Conservation (phyloP, 1,284 basidiomycete species). For the Xerocomus minutiporus region DNA sequence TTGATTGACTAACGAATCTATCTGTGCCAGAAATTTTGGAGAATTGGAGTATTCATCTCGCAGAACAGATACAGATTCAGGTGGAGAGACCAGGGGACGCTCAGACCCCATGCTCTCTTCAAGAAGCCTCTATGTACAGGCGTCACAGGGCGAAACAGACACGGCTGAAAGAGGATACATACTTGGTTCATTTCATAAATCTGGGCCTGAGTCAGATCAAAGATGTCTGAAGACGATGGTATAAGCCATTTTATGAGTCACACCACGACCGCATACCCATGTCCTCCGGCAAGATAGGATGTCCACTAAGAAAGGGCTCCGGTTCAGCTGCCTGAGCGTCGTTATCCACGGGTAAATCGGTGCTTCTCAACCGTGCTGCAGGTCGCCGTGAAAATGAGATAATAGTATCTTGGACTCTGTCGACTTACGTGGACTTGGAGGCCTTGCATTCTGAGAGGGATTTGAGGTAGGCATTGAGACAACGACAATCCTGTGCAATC, state of each 20-base stretch:
- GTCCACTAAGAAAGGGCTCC: conserved; percentile 26
- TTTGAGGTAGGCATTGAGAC: conserved; percentile 17
- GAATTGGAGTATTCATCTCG: conserved; percentile 63
- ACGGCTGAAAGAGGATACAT: neutral
- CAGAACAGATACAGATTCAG: conserved; percentile 47
- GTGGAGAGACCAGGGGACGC: conserved; percentile 49
- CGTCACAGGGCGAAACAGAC: conserved; percentile 4
- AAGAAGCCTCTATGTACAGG: conserved; percentile 38
- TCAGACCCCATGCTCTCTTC: conserved; percentile 44
- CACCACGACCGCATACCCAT: conserved; percentile 22
- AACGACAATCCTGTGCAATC: neutral
- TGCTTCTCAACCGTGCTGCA: conserved; percentile 28
- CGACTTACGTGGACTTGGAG: conserved; percentile 27
- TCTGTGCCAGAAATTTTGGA: conserved; percentile 57
- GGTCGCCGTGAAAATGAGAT: neutral
- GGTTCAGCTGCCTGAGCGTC: conserved; percentile 2
- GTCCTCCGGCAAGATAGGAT: conserved; percentile 30
- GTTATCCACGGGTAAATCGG: conserved; percentile 22
- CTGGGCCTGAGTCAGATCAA: conserved; percentile 34
- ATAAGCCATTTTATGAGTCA: neutral
- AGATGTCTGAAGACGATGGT: conserved; percentile 24
- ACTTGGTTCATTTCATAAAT: conserved; percentile 52
- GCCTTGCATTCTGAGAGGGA: conserved; percentile 4
- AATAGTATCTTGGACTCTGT: neutral
- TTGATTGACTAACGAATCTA: conserved; percentile 52